Conservation (phyloP, 164 flowering plant genomes). For the Buxus sempervirens region DNA sequence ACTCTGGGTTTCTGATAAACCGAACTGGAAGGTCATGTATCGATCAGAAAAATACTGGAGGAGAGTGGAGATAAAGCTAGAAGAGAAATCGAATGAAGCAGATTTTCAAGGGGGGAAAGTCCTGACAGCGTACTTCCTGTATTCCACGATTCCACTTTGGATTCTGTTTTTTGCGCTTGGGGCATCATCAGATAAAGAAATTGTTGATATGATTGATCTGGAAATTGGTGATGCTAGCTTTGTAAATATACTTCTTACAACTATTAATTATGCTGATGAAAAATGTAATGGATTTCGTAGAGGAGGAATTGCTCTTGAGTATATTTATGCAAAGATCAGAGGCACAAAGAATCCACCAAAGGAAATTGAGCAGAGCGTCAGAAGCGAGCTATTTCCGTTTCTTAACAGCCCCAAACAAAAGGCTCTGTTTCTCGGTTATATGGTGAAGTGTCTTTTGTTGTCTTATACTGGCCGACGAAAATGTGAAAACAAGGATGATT, state of each 20-base stretch:
- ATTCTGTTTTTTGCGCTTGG: slow-evolving; percentile 85
- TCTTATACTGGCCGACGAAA: slow-evolving; percentile 60
- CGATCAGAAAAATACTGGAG: slow-evolving; percentile 47
- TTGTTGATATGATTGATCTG: slow-evolving; percentile 58
- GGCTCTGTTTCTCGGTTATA: slow-evolving; percentile 80
- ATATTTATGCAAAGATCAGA: slow-evolving; percentile 32
- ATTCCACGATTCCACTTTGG: slow-evolving; percentile 68
- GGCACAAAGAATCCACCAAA: slow-evolving; percentile 53
- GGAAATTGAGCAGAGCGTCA: slow-evolving; percentile 54
- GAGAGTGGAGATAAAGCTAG: slow-evolving; percentile 52
- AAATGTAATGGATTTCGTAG: slow-evolving; percentile 49
- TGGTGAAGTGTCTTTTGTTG: slow-evolving; percentile 76
- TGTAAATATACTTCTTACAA: slow-evolving; percentile 56
- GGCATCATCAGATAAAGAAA: slow-evolving; percentile 65
- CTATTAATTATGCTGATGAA: slow-evolving; percentile 72
- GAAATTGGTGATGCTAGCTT: slow-evolving; percentile 41
- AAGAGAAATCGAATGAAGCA: slow-evolving; percentile 35
- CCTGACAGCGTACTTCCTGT: slow-evolving; percentile 45
- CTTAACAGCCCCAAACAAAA: slow-evolving; percentile 43
- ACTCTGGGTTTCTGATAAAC: slow-evolving; percentile 62
- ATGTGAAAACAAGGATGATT: slow-evolving; percentile 78
- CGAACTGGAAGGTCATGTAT: slow-evolving; percentile 53
- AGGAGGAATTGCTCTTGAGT: slow-evolving; percentile 36
- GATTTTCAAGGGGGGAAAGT: slow-evolving; percentile 45
- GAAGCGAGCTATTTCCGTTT: slow-evolving; percentile 52